Percentiles rank a stretch among this genome's conserved stretches.
Conservation (phyloP, 257 asterid genomes). For the Solanum ossicruentum region DNA sequence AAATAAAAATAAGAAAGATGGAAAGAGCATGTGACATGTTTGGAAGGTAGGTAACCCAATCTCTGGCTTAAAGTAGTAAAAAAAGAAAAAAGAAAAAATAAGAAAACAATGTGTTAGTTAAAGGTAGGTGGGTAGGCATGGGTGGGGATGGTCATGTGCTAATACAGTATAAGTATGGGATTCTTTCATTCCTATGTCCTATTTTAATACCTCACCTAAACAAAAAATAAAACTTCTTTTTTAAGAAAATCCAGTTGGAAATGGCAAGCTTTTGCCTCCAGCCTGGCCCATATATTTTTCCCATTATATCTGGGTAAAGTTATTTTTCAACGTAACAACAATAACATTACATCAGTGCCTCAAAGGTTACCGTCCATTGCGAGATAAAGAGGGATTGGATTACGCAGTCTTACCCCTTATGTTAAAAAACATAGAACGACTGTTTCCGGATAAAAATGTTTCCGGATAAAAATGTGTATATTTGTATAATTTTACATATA, state of each 20-base stretch:
- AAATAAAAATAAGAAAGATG: background rate
- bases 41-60: conserved; percentile 6
- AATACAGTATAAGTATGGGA: conserved; percentile 5
- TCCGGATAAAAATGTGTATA: no score
- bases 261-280: background rate
- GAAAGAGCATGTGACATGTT: conserved; percentile 4
- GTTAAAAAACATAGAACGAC: no score
- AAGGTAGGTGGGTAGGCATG: background rate
- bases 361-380: no score
- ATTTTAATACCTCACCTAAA: background rate
- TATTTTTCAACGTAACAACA: no score
- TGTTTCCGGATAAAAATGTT: no score
- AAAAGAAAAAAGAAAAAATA: background rate
- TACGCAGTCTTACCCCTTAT: no score
- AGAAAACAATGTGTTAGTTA: conserved; percentile 2
- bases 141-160: conserved; percentile 5
- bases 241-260: background rate
- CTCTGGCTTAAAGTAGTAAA: background rate
- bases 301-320: background rate
- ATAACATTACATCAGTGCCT: no score
- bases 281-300: no score
- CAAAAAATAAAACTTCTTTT: background rate
- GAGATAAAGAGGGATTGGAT: no score
- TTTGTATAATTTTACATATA: background rate
- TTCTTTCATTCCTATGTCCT: background rate